Percentiles rank a stretch among this genome's conserved stretches.
These are phyloP conservation scores for Hippophae rhamnoides DNA, from an alignment of 306 rosid species.

Conservation along the genomic window DNA sequence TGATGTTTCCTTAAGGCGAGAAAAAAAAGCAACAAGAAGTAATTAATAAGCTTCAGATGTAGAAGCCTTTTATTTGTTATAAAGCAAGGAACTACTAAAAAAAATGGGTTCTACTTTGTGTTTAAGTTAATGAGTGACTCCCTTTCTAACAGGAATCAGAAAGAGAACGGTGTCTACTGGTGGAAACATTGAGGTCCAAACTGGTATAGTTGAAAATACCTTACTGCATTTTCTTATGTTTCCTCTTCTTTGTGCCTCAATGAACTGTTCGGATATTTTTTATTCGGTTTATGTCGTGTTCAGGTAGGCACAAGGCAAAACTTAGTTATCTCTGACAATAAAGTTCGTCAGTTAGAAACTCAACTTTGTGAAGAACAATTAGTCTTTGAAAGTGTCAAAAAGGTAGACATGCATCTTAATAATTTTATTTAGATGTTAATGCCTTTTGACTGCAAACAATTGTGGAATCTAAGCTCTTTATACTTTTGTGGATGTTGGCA, in stretches of 20 bases:
- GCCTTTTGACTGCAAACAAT: constrained; percentile 19
- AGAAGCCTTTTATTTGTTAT: constrained; percentile 16
- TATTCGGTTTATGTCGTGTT: constrained; percentile 15
- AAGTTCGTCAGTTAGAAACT: constrained; percentile 77
- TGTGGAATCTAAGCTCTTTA: constrained; percentile 17
- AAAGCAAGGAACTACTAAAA: neutral
- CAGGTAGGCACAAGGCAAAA: constrained; percentile 88
- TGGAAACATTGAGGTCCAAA: constrained; percentile 78
- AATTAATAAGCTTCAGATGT: constrained; percentile 70
- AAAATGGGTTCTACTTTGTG: neutral
- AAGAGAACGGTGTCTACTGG: constrained; percentile 52
- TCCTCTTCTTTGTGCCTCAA: constrained; percentile 3
- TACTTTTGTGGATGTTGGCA: constrained; percentile 29
- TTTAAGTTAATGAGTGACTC: constrained; percentile 15
- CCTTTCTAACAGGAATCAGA: constrained; percentile 61
- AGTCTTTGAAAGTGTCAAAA: constrained; percentile 47
- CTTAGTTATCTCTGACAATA: constrained; percentile 68
- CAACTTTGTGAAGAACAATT: constrained; percentile 57
- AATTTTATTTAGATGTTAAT: neutral
- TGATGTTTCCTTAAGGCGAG: constrained; percentile 55
- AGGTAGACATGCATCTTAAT: constrained; percentile 28
- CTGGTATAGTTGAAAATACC: constrained; percentile 46
- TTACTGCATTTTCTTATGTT: constrained; percentile 9
- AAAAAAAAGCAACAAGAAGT: constrained; percentile 69
- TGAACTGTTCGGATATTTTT: constrained; percentile 15